Evolutionary conservation across 306 rosid genomes (phyloP), one percentile per base, ranked within the genome.

Genomic region (Acacia confusa): DNA sequence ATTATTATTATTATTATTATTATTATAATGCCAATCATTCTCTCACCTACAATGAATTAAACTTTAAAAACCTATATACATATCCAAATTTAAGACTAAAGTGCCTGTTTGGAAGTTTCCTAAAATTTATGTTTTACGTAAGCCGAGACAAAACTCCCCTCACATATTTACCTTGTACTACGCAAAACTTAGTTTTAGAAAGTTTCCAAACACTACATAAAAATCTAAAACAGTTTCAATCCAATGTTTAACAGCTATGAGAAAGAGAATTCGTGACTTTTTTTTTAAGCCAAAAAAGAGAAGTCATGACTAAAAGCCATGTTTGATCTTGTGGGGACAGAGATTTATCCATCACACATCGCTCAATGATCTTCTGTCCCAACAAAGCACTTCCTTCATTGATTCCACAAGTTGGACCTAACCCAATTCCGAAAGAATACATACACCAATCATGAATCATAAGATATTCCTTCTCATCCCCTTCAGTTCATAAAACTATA

Each of bases 371-470:
- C 40, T 76, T 65, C 0, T 76, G 77, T 76, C 69, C 58, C 82
- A 71, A 27, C 77, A 48, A 53, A 45, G 34, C 52, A 60, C 79
- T 80, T 73, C 76, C 55, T 64, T 70, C 53, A 40, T 81, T 78
- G 79, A 86, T 30, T 70, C 85, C 82, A n/a, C 83, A 78, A 78
- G 44, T 48, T 76, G 32, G 22, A 84, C 84, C 55, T 64, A 75
- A 79, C 30, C 27, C 52, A 70, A 28, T 27, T 44, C 52, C 38
- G 4, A 58, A 47, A 38, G 64, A 57, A 57, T 57, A 70, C 36
- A 27, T 15, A 27, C 41, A 45, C 14, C 83, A 80, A 34, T 58
- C 30, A 63, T 64, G 77, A 63, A 75, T 72, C 4, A 53, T 20
- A 12, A 25, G 28, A 80, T 70, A 52, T 74, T 60, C 72, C 43